A percentile compares a stretch with the other conserved stretches of the same genome.
phyloP scores from a whole-genome alignment of 306 rosid species.

The Cyclanthera cordifolia region DNA sequence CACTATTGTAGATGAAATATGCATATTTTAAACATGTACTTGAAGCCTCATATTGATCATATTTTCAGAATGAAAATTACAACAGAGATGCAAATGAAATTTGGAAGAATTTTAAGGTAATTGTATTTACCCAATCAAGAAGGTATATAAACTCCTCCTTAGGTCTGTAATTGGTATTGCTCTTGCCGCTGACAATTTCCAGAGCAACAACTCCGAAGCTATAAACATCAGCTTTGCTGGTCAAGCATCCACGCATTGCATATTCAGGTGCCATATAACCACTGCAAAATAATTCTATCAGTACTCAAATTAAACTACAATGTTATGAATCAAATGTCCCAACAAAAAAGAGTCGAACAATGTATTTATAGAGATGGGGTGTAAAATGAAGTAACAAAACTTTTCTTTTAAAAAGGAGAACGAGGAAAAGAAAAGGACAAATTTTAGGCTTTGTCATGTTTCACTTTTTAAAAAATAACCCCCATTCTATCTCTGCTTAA shows the following conservation, averaged over 20 bases:
- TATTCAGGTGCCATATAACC: constrained; percentile 98
- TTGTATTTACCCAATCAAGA: constrained; percentile 72
- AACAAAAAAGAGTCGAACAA: not conserved
- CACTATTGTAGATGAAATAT: too few species aligned
- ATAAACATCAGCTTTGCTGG: constrained; percentile 66
- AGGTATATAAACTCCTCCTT: constrained; percentile 79
- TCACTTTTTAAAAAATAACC: not conserved
- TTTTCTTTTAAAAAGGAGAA: not conserved
- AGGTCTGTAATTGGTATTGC: constrained; percentile 84
- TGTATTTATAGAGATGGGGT: not conserved
- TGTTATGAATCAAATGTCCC: not conserved
- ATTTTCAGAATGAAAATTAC: not conserved
- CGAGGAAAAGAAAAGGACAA: not conserved
- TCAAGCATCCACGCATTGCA: constrained; percentile 91
- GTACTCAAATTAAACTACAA: constrained; percentile 5
- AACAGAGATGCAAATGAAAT: not conserved
- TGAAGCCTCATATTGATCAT: not conserved
- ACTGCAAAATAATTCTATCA: constrained; percentile 25
- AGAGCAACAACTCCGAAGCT: constrained; percentile 69
- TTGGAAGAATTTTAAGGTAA: not conserved
- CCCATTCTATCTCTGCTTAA: too few species aligned
- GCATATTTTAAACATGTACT: not conserved
- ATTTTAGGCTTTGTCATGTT: not conserved
- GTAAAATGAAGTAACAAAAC: not conserved
- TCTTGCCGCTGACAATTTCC: constrained; percentile 79